Percentiles rank a stretch among this genome's conserved stretches.
These are phyloP conservation scores for Beauveria sp. DNA, from an alignment of 2,329 filamentous ascomycete genomes.

Conservation along the genomic window DNA sequence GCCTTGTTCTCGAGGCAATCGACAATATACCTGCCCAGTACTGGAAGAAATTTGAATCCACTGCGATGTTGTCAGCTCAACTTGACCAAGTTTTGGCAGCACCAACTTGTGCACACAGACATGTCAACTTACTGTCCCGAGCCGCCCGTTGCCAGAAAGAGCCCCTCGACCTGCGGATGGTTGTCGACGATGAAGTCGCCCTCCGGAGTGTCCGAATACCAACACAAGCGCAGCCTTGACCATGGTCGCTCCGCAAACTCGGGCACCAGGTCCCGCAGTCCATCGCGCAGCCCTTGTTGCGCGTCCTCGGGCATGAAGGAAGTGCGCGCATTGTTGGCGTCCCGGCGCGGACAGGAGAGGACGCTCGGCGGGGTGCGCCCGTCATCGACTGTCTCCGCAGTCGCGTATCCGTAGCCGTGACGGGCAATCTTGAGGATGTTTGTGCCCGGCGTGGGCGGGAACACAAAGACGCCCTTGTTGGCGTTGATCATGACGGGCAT, in stretches of 20 bases:
- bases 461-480: slow-evolving; percentile 45
- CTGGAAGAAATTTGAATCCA: slow-evolving; percentile 21
- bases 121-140: slow-evolving; percentile 30
- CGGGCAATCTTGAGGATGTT: slow-evolving; percentile 52
- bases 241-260: slow-evolving; percentile 45
- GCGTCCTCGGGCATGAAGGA: slow-evolving; percentile 43
- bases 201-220: slow-evolving; percentile 59
- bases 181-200: slow-evolving; percentile 54
- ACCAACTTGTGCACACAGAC: too few species aligned
- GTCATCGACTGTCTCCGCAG: slow-evolving; percentile 16
- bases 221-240: slow-evolving; percentile 46
- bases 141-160: slow-evolving; percentile 42
- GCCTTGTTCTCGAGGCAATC: slow-evolving; percentile 28
- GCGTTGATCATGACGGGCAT: slow-evolving; percentile 54
- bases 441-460: slow-evolving; percentile 40
- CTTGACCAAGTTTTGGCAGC: neutral
- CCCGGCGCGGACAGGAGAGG: slow-evolving; percentile 27
- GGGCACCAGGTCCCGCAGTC: slow-evolving; percentile 46
- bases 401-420: slow-evolving; percentile 50
- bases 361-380: slow-evolving; percentile 12
- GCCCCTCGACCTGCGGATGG: slow-evolving; percentile 39
- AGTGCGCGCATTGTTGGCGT: slow-evolving; percentile 30
- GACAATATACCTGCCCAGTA: slow-evolving; percentile 20
- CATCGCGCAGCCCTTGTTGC: slow-evolving; percentile 41
- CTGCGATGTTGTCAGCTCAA: slow-evolving; percentile 9